Evolutionary conservation across 768 basidiomycete genomes (phyloP).

Genomic region (Leccinum arenicola): DNA sequence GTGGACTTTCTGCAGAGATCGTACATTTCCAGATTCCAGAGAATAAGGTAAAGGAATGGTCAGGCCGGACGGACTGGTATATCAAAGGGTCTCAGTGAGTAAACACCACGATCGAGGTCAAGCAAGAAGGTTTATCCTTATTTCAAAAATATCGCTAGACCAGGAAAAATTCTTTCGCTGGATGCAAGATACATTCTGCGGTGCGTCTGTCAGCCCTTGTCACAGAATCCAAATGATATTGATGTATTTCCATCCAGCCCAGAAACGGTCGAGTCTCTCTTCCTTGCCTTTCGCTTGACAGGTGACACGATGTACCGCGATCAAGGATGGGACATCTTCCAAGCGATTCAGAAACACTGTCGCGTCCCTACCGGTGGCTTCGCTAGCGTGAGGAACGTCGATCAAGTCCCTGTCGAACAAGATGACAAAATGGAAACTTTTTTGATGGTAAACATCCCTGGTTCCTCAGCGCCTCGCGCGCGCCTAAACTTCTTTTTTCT

Average conservation of each 20-base stretch:
- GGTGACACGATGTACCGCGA: conserved; percentile 79
- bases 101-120: background rate
- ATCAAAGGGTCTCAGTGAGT: conserved; percentile 77
- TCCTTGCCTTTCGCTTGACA: conserved; percentile 87
- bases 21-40: conserved; percentile 74
- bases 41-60: conserved; percentile 48
- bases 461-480: background rate
- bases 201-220: conserved; percentile 31
- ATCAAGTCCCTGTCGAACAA: conserved; percentile 60
- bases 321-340: conserved; percentile 86
- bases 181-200: conserved; percentile 94
- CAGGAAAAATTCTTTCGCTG: conserved; percentile 42
- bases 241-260: conserved; percentile 47
- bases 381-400: conserved; percentile 81
- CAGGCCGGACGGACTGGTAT: conserved; percentile 70
- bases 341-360: conserved; percentile 84
- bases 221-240: background rate
- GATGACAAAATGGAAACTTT: conserved; percentile 98
- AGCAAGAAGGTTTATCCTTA: conserved; percentile 1
- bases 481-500: background rate
- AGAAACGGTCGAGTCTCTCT: conserved; percentile 93
- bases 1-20: conserved; percentile 87
- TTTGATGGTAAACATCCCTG: conserved; percentile 59
- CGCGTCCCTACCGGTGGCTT: conserved; percentile 78
- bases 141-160: conserved; percentile 14